These are phyloP conservation scores for Camelina laxa DNA, from an alignment of 345 rosid genomes.

Conservation along the genomic window DNA sequence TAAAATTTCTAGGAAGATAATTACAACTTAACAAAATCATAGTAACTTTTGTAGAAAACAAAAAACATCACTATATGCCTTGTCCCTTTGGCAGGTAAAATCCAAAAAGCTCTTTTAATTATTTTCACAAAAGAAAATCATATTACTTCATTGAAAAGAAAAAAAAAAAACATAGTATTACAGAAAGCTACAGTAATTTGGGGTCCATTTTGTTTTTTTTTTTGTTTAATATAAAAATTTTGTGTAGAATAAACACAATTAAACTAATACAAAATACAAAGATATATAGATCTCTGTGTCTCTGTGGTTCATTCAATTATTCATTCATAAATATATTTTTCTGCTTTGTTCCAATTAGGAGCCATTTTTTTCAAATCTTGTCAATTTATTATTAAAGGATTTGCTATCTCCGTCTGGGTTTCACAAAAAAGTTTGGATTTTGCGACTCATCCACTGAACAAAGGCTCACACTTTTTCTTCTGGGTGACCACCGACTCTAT, in stretches of 20 bases:
- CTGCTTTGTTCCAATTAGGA: background rate
- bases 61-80: background rate
- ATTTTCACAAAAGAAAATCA: background rate
- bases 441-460: conserved; percentile 4
- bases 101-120: background rate
- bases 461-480: background rate
- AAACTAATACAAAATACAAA: conserved; percentile 19
- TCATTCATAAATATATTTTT: background rate
- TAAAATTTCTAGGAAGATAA: background rate
- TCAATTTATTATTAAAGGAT: conserved; percentile 10
- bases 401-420: conserved; percentile 24
- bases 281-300: conserved; percentile 26
- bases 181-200: background rate
- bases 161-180: background rate
- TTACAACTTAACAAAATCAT: background rate
- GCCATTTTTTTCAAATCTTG: conserved; percentile 27
- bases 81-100: background rate
- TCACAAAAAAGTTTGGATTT: background rate
- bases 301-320: conserved; percentile 5
- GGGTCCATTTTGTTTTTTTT: background rate
- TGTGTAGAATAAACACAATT: background rate
- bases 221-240: background rate
- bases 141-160: background rate
- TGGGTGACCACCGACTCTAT: conserved; percentile 31
- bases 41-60: background rate